Percentiles rank a stretch among this genome's conserved stretches.
Evolutionary conservation across 768 basidiomycete genomes (phyloP).

Genomic region (Leccinum fibrillosum): DNA sequence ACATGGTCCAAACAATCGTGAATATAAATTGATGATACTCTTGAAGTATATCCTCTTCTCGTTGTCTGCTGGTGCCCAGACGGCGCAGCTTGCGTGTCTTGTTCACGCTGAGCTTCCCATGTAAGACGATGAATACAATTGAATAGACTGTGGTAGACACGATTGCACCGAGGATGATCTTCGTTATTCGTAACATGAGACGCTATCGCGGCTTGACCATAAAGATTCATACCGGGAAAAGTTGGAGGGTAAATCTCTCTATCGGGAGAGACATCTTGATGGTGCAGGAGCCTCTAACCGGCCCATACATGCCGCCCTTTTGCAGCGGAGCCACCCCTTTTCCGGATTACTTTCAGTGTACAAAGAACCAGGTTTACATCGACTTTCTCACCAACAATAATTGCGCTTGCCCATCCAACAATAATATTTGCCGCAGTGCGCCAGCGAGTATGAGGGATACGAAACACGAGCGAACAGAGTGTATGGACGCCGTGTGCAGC

Average conservation of each 20-base stretch:
- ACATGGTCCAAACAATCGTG: constrained; percentile 62
- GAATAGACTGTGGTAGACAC: constrained; percentile 57
- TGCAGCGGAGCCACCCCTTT: constrained; percentile 36
- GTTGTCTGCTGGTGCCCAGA: constrained; percentile 45
- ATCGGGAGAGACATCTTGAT: constrained; percentile 41
- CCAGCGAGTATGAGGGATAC: constrained; percentile 48
- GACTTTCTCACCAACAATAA: constrained; percentile 46
- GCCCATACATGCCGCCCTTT: constrained; percentile 46
- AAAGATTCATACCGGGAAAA: constrained; percentile 52
- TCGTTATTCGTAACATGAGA: constrained; percentile 21
- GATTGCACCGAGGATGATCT: constrained; percentile 57
- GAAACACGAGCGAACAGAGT: constrained; percentile 62
- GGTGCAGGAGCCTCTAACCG: constrained; percentile 50
- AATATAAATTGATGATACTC: constrained; percentile 61
- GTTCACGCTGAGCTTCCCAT: constrained; percentile 51
- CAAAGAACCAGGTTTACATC: neutral
- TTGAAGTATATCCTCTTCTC: constrained; percentile 39
- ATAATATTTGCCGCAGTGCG: constrained; percentile 40
- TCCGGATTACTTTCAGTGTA: constrained; percentile 16
- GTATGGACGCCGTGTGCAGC: constrained; percentile 63
- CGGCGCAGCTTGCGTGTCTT: constrained; percentile 51
- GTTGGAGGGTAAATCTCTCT: constrained; percentile 49
- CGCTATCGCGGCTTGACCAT: neutral
- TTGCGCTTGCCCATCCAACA: constrained; percentile 54
- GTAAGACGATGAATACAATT: constrained; percentile 58